Conservation (phyloP, 164 flowering plant species). For the Nelumbo lutea region DNA sequence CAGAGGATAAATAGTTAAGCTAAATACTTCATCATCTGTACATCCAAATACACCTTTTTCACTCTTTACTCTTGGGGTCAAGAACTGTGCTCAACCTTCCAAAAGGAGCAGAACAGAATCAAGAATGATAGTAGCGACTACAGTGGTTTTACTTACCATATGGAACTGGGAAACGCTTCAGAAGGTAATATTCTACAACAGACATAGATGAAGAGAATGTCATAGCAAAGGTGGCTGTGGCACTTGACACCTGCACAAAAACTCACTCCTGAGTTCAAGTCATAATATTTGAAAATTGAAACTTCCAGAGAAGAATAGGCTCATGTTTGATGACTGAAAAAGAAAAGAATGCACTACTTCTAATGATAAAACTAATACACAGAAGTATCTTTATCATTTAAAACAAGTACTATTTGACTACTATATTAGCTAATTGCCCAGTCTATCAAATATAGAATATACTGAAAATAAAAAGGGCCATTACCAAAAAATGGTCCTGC, state of each 20-base stretch:
- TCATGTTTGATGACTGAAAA: no score
- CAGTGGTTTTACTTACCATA: slow-evolving; percentile 44
- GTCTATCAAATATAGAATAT: no score
- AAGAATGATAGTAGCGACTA: neutral
- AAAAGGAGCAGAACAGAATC: neutral
- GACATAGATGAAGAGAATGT: slow-evolving; percentile 98
- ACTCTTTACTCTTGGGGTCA: neutral
- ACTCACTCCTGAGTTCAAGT: neutral
- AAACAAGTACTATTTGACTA: no score
- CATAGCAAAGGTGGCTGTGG: slow-evolving; percentile 98
- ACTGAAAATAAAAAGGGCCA: no score
- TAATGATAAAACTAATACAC: no score
- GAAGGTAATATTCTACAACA: slow-evolving; percentile 89
- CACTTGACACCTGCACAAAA: slow-evolving; percentile 83
- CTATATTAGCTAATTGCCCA: no score
- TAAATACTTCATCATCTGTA: neutral
- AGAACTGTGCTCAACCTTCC: neutral
- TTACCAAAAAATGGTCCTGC: no score
- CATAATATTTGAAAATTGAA: neutral
- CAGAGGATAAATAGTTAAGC: neutral
- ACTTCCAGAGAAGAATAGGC: neutral
- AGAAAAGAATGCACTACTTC: neutral
- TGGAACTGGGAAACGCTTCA: slow-evolving; percentile 93
- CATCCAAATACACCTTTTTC: neutral
- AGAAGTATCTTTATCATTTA: neutral